A percentile compares a stretch with the other conserved stretches of the same genome.
These are phyloP conservation scores for Capsicum rhomboideum DNA, from an alignment of 257 asterid species.

Conservation along the genomic window DNA sequence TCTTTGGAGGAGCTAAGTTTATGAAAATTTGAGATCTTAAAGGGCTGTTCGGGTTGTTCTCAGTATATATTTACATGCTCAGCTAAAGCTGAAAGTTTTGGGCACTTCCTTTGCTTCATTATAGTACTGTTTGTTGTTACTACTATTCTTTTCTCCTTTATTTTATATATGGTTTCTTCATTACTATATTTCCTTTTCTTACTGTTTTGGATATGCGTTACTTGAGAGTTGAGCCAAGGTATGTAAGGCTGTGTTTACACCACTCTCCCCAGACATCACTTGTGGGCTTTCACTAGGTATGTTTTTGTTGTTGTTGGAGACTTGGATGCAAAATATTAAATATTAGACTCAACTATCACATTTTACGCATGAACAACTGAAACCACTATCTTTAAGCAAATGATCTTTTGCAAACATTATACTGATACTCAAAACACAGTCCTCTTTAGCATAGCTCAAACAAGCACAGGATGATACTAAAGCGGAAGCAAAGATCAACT, in stretches of 20 bases:
- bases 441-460: background rate
- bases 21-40: slow-evolving; percentile 92
- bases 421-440: background rate
- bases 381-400: background rate
- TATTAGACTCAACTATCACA: background rate
- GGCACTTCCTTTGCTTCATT: slow-evolving; percentile 62
- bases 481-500: background rate
- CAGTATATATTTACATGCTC: slow-evolving; percentile 52
- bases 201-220: too few relatives aligned
- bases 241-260: too few relatives aligned
- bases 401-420: background rate
- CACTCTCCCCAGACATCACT: too few relatives aligned
- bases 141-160: too few relatives aligned
- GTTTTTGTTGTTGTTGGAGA: too few relatives aligned
- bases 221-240: too few relatives aligned
- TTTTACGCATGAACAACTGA: background rate
- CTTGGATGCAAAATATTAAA: too few relatives aligned
- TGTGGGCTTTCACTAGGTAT: too few relatives aligned
- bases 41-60: slow-evolving; percentile 74
- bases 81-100: slow-evolving; percentile 70
- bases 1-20: too few relatives aligned
- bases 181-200: too few relatives aligned
- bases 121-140: too few relatives aligned
- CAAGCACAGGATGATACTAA: background rate
- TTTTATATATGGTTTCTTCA: too few relatives aligned